Base-by-base conservation (phyloP, 306 rosid genomes). In the Fagus sylvatica region DNA sequence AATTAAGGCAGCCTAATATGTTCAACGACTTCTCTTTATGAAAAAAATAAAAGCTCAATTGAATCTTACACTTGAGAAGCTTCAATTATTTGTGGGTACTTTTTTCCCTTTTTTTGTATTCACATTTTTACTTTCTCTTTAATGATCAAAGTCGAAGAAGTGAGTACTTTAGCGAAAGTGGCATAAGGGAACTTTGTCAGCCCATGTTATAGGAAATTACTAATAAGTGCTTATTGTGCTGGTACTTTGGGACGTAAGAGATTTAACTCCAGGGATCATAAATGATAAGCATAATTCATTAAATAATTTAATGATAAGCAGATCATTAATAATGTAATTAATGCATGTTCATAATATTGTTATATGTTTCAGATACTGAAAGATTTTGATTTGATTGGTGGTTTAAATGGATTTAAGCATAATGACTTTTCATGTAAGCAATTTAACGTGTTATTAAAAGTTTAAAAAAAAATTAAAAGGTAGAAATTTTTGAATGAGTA, bases 161-260 rank as follows among this genome's bases (percentile, higher is more conserved):
- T 37, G 59, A 56, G 56, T 64, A 77, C 55, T 76, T 82, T 79
- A 60, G 64, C 3, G 74, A 78, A 75, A 72, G 72, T 19, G 56
- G 39, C 22, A 64, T 13, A 69, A 61, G 57, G 59, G 34, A 69
- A 28, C 53, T 83, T 69, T 83, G 86, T 78, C 84, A 76, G 87
- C 76, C 73, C 84, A 76, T 83, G 88, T 81, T 83, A 82, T 46
- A 77, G 74, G 49, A 82, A 83, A 74, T 85, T 46, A 74, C 87
- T 68, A 80, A 61, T 78, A 79, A 64, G 80, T 78, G 41, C 69
- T 69, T 28, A 49, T 71, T 76, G 53, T 83, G 78, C 72, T 60
- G 70, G 3, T 55, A 69, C 53, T 65, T 76, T 54, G 46, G 46
- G 51, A 73, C 17, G 60, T 73, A 72, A 64, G 41, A 72, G 59